Base-by-base conservation (phyloP, 2,329 filamentous ascomycete genomes). In the Penicillium sp. region DNA sequence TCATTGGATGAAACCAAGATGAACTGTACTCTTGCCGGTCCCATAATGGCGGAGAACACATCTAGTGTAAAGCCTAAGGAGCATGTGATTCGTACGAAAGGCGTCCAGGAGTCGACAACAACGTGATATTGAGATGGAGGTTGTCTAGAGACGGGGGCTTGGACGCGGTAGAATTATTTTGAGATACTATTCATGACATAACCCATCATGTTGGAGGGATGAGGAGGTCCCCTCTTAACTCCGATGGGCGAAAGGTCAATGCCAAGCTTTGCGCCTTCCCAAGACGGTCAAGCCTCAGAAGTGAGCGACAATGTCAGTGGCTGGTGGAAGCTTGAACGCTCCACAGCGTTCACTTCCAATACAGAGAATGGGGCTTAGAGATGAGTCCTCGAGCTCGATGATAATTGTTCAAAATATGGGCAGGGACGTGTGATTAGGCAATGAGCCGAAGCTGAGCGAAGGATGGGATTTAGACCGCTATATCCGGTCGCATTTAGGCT, bases 1-100 rank as follows among this genome's bases (percentile, higher is more conserved):
- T 14, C 19, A 16, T 53, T 37, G 13, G 53, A 10, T 13, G 49
- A n/a, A n/a, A 42, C 38, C 6, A 60, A 42, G n/a, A 63, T 55
- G 19, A 60, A 63, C 6, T 63, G 58, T 6, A 58, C 19, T 25
- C 38, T 53, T 38, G 28, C 7, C 30, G 30, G 49, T 3, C 25
- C 49, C 30, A 38, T 38, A 5, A 14, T 52, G 49, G 10, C 13
- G 49, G 14, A 22, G 10, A 35, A 19, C 5, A 14, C 19, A 35
- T n/a, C 8, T n/a, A 8, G 14, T 7, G 4, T 4, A 2, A 46
- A 46, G 14, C 6, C 7, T 48, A 30, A 30, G 19, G 10, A 19
- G n/a, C 22, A 19, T 1, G 19, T 42, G 40, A 22, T 42, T 37
- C 35, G 7, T 2, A 13, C 13, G 2, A 11, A 33, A 33, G 8